phyloP scores from a whole-genome alignment of 805 yeast genomes.

The Metschnikowia proteae region DNA sequence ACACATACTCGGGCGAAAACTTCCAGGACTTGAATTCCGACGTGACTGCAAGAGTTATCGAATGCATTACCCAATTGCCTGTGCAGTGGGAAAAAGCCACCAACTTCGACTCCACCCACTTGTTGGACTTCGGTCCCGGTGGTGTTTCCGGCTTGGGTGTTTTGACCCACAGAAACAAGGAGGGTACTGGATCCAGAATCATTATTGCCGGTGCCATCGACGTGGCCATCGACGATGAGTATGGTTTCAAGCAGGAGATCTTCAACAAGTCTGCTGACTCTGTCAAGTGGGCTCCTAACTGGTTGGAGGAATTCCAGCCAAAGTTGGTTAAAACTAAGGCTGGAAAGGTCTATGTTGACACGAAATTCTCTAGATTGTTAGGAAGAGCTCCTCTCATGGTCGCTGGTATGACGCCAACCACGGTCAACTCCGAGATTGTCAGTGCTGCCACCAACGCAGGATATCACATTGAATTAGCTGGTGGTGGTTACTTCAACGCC shows the following conservation, averaged over 20 bases:
- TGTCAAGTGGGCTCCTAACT: slow-evolving; percentile 80
- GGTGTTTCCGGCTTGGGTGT: slow-evolving; percentile 96
- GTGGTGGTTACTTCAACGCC: slow-evolving; percentile 95
- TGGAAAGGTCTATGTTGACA: slow-evolving; percentile 82
- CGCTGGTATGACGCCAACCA: slow-evolving; percentile 99
- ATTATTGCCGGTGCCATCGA: slow-evolving; percentile 92
- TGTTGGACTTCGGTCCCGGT: slow-evolving; percentile 98
- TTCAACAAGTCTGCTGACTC: slow-evolving; percentile 66
- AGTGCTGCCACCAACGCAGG: slow-evolving; percentile 95
- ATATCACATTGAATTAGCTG: slow-evolving; percentile 95
- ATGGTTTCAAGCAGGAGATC: slow-evolving; percentile 92
- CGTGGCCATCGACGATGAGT: slow-evolving; percentile 65
- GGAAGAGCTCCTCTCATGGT: slow-evolving; percentile 96
- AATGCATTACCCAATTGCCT: slow-evolving; percentile 81
- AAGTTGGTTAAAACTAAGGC: slow-evolving; percentile 65
- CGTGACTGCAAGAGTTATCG: slow-evolving; percentile 64
- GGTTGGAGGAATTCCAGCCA: slow-evolving; percentile 89
- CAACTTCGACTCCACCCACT: slow-evolving; percentile 74
- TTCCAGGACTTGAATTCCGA: slow-evolving; percentile 48
- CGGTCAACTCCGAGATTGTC: slow-evolving; percentile 91
- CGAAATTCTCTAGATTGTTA: slow-evolving; percentile 86
- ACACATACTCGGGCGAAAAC: slow-evolving; percentile 82
- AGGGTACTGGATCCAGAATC: slow-evolving; percentile 95
- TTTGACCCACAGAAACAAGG: slow-evolving; percentile 94
- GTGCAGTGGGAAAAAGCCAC: slow-evolving; percentile 96